These are phyloP conservation scores for Naganishia vaughanmartiniae DNA, from an alignment of 768 basidiomycete species.

Conservation along the genomic window DNA sequence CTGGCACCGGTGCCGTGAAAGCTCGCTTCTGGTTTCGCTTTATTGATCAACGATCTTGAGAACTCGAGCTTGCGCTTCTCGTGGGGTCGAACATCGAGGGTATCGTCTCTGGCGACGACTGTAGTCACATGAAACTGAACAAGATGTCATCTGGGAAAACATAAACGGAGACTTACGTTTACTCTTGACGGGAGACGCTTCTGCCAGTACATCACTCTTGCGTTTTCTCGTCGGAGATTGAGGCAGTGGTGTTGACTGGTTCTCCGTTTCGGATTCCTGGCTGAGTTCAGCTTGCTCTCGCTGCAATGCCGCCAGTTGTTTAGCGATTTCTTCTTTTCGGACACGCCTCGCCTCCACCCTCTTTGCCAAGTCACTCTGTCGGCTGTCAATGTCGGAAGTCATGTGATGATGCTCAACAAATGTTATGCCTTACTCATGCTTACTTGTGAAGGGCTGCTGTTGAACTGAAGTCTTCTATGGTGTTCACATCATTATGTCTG, in stretches of 20 bases:
- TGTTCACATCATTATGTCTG: too few species aligned
- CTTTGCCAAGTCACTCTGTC: neutral
- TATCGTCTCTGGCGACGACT: slow-evolving; percentile 2
- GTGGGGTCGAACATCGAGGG: neutral
- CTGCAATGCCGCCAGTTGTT: slow-evolving; percentile 36
- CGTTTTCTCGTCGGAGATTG: slow-evolving; percentile 33
- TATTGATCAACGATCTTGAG: neutral
- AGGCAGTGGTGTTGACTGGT: neutral
- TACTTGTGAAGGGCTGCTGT: too few species aligned
- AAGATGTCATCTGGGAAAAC: neutral
- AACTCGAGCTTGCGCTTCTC: slow-evolving; percentile 18
- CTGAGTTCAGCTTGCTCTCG: slow-evolving; percentile 32
- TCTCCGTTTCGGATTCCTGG: slow-evolving; percentile 5
- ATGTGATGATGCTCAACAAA: neutral
- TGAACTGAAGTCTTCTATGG: too few species aligned
- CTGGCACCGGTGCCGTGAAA: neutral
- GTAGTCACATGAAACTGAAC: neutral
- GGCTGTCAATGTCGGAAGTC: neutral
- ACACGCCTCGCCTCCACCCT: neutral
- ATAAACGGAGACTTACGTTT: slow-evolving; percentile 32
- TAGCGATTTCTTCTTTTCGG: slow-evolving; percentile 35
- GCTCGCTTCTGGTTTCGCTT: neutral
- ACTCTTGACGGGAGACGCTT: slow-evolving; percentile 41
- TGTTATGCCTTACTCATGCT: neutral
- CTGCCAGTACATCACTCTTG: slow-evolving; percentile 40